A percentile compares a stretch with the other conserved stretches of the same genome.
These are phyloP conservation scores for Ascochyta koolunga DNA, from an alignment of 2,329 filamentous ascomycete species.

Conservation along the genomic window DNA sequence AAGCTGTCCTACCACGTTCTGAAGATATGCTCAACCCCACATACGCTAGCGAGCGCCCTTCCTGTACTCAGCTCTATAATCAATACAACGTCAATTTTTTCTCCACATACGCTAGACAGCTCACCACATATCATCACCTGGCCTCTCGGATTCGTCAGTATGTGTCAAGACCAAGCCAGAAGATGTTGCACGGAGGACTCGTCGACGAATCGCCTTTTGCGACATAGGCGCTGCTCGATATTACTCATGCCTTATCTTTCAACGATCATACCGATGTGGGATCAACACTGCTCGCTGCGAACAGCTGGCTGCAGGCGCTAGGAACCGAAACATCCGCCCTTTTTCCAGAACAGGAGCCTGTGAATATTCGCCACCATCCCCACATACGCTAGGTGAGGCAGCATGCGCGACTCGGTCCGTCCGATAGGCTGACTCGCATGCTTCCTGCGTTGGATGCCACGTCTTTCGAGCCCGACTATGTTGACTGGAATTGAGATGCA, in stretches of 20 bases:
- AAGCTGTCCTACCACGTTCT: slow-evolving; percentile 19
- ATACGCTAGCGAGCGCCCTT: slow-evolving; percentile 32
- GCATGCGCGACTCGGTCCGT: slow-evolving; percentile 7
- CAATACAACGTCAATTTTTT: slow-evolving; percentile 28
- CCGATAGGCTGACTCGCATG: slow-evolving; percentile 12
- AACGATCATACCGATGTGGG: neutral
- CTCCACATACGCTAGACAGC: slow-evolving; percentile 41
- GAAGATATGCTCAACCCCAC: slow-evolving; percentile 32
- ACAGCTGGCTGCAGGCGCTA: slow-evolving; percentile 14
- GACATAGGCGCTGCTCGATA: neutral
- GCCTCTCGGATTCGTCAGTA: slow-evolving; percentile 8
- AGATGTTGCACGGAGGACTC: slow-evolving; percentile 3
- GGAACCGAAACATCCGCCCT: slow-evolving; percentile 4
- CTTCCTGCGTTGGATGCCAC: neutral
- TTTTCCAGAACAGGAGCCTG: neutral
- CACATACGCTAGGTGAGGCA: slow-evolving; percentile 23
- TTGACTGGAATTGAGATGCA: too few species aligned
- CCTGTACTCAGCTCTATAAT: slow-evolving; percentile 22
- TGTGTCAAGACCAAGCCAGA: slow-evolving; percentile 25
- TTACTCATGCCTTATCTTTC: neutral
- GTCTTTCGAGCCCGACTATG: neutral
- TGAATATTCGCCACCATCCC: slow-evolving; percentile 22
- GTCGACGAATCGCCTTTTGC: slow-evolving; percentile 21
- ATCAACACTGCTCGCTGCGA: slow-evolving; percentile 12
- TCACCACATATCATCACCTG: slow-evolving; percentile 22